These are phyloP conservation scores for Phytophthora boehmeriae DNA, from an alignment of 352 stramenopile species.

Conservation along the genomic window DNA sequence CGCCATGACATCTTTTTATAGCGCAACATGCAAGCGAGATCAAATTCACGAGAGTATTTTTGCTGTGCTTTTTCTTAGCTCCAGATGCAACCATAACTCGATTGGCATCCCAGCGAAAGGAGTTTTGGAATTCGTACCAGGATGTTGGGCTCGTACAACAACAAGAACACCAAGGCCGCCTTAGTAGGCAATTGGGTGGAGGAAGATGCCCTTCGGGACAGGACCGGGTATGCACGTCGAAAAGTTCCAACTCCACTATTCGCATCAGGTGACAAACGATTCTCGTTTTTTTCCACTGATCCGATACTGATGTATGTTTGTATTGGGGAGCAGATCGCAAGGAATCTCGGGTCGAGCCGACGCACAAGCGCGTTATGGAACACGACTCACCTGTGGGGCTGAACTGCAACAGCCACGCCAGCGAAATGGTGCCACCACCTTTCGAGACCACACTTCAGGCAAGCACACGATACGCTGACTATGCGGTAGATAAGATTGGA, in stretches of 20 bases:
- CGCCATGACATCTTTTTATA: slow-evolving; percentile 23
- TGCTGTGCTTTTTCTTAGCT: slow-evolving; percentile 5
- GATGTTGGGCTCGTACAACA: slow-evolving; percentile 80
- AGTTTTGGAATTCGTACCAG: neutral
- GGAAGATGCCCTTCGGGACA: slow-evolving; percentile 66
- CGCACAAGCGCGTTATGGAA: slow-evolving; percentile 56
- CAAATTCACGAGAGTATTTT: neutral
- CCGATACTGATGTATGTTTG: neutral
- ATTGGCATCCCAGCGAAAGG: neutral
- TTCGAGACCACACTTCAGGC: slow-evolving; percentile 72
- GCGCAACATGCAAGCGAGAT: neutral
- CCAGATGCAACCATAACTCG: neutral
- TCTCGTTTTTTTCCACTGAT: neutral
- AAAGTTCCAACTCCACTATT: slow-evolving; percentile 46
- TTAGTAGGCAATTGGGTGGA: slow-evolving; percentile 89
- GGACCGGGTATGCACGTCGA: slow-evolving; percentile 66
- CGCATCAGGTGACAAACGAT: slow-evolving; percentile 30
- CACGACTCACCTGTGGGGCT: slow-evolving; percentile 33
- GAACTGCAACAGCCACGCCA: slow-evolving; percentile 38
- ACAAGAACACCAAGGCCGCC: slow-evolving; percentile 77
- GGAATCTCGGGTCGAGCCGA: slow-evolving; percentile 49
- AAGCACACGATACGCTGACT: slow-evolving; percentile 53
- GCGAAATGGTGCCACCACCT: slow-evolving; percentile 19
- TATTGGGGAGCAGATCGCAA: slow-evolving; percentile 39
- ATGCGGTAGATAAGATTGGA: slow-evolving; percentile 29